Percentiles rank a stretch among this genome's conserved stretches.
These are phyloP conservation scores for Populus tomentosa DNA, from an alignment of 441 rosid species.

Conservation along the genomic window DNA sequence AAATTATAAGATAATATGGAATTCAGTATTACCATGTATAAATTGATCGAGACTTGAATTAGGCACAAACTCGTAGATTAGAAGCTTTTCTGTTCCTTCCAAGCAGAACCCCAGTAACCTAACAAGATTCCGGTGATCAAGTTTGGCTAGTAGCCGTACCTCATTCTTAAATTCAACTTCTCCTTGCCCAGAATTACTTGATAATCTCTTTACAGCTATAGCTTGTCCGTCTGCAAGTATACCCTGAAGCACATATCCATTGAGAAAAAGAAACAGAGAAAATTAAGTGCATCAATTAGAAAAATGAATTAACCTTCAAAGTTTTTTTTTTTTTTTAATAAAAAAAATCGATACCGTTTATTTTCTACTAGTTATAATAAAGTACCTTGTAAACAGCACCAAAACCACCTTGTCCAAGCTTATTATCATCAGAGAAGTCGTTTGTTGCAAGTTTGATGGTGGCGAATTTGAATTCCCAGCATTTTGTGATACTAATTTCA, in stretches of 20 bases:
- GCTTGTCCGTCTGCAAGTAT: conserved; percentile 18
- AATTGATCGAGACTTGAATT: conserved; percentile 25
- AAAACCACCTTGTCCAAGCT: too few relatives aligned
- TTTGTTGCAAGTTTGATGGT: too few relatives aligned
- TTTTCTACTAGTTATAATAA: too few relatives aligned
- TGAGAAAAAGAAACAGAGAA: neutral
- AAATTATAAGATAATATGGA: neutral
- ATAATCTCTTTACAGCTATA: conserved; percentile 20
- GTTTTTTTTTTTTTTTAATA: too few relatives aligned
- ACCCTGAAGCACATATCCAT: conserved; percentile 15
- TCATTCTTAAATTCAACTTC: conserved; percentile 20
- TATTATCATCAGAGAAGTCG: too few relatives aligned
- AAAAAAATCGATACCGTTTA: neutral
- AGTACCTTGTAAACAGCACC: neutral
- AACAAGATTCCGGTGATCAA: too few relatives aligned
- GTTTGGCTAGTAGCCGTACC: conserved; percentile 18
- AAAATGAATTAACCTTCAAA: neutral
- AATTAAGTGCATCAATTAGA: neutral
- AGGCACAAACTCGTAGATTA: conserved; percentile 19
- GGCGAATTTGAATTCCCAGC: too few relatives aligned
- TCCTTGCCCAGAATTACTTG: conserved; percentile 19
- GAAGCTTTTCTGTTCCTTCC: too few relatives aligned
- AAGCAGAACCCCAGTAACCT: too few relatives aligned
- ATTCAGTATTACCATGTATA: conserved; percentile 15
- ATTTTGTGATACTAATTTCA: too few relatives aligned